phyloP scores from a whole-genome alignment of 352 stramenopile genomes.

The Pythium sukuiense region DNA sequence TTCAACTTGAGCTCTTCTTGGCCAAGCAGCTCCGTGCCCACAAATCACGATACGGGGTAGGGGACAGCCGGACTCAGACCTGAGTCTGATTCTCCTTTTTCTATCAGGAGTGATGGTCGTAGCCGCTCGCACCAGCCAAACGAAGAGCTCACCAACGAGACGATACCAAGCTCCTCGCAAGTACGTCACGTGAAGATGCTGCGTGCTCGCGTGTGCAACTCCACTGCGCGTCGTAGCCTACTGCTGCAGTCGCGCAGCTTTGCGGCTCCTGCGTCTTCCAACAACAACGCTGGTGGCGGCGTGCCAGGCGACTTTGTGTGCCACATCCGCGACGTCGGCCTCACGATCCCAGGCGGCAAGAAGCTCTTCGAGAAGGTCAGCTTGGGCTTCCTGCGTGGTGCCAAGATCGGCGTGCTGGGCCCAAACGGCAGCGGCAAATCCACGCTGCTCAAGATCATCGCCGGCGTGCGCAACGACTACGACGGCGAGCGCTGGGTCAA shows the following conservation, averaged over 20 bases:
- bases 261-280: slow-evolving; percentile 19
- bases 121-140: slow-evolving; percentile 6
- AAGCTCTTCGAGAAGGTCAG: slow-evolving; percentile 84
- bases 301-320: slow-evolving; percentile 85
- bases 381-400: slow-evolving; percentile 85
- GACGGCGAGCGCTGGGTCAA: slow-evolving; percentile 90
- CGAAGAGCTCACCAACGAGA: neutral
- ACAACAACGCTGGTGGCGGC: slow-evolving; percentile 70
- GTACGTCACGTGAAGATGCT: slow-evolving; percentile 5
- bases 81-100: neutral
- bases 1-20: neutral
- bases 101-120: neutral
- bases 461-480: slow-evolving; percentile 85
- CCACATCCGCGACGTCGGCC: slow-evolving; percentile 68
- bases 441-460: slow-evolving; percentile 96
- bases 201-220: neutral
- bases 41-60: neutral
- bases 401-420: slow-evolving; percentile 95
- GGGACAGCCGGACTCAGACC: neutral
- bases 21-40: neutral
- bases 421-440: slow-evolving; percentile 95
- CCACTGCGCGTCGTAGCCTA: neutral
- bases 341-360: slow-evolving; percentile 80
- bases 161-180: neutral
- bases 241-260: slow-evolving; percentile 18